Evolutionary conservation across 805 yeast species (phyloP), one percentile per base, ranked within the genome.

Genomic region (Ogataea chonburiensis): DNA sequence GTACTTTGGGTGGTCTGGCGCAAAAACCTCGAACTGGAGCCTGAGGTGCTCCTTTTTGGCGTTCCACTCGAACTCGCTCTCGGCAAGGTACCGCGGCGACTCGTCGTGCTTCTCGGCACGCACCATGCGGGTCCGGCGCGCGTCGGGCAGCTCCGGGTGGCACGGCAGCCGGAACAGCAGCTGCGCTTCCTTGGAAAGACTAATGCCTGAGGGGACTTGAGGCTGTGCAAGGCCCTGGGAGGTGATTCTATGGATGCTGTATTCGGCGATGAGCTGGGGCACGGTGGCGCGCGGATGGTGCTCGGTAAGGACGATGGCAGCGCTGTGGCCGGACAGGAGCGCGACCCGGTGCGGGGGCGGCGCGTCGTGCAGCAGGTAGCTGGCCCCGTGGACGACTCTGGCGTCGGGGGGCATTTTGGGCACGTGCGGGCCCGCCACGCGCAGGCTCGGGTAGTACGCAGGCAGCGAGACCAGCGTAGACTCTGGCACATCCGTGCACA

Each of bases 271-370:
- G 6, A 47, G 32, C 12, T 43, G 30, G 6, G 31, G 24, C 18
- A 27, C 11, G n/a, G 39, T 26, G 9, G 38, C 13, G 4, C 16
- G 14, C 5, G 23, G 12, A 3, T 27, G 17, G 10, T 20, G 26
- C 3, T 22, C 26, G 5, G 29, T 15, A 16, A 56, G 41, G 3
- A 55, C 44, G 8, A 60, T 20, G 1, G 58, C 50, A 5, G 21
- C 20, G 4, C 31, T 24, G 7, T 29, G 37, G 2, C 43, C 38
- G 2, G 64, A 62, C 10, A 63, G 37, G 24, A 65, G 46, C 7
- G 56, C 40, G 5, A 64, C 34, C 29, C 65, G 46, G 3, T 56
- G 41, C 2, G 74, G 68, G 1, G 51, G 44, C 0, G 66, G 58
- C 17, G 62, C 57, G 2, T 46, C 13, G 33, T 55, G 49, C 15